These are phyloP conservation scores for Cladosporium cucumerinum DNA, from an alignment of 2,329 filamentous ascomycete species.

Conservation along the genomic window DNA sequence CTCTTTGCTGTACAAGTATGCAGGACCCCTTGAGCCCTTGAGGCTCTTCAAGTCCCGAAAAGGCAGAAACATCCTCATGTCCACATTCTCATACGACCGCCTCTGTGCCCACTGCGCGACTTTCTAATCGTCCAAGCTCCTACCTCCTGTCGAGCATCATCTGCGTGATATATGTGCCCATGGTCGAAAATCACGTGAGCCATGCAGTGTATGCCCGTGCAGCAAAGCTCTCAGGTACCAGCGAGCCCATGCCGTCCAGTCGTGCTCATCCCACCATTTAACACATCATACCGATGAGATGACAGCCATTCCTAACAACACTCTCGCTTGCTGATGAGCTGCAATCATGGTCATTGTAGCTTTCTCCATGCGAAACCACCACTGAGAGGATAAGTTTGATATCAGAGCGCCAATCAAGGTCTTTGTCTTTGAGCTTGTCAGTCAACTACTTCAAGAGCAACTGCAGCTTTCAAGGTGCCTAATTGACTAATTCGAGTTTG, in stretches of 20 bases:
- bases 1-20: background rate
- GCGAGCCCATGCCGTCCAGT: background rate
- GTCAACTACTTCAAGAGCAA: background rate
- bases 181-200: background rate
- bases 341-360: background rate
- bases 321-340: background rate
- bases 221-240: background rate
- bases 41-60: too few relatives aligned
- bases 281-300: background rate
- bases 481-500: background rate
- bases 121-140: background rate
- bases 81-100: too few relatives aligned
- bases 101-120: background rate
- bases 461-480: too few relatives aligned
- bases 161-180: background rate
- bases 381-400: background rate
- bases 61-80: too few relatives aligned
- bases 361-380: background rate
- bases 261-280: too few relatives aligned
- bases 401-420: background rate
- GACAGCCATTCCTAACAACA: background rate
- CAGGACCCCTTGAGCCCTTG: too few relatives aligned
- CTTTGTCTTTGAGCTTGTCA: background rate
- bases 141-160: background rate
- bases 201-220: background rate